Evolutionary conservation across 352 stramenopile species (phyloP), one percentile per base, ranked within the genome.

Genomic region (Globisporangium paroecandrum): DNA sequence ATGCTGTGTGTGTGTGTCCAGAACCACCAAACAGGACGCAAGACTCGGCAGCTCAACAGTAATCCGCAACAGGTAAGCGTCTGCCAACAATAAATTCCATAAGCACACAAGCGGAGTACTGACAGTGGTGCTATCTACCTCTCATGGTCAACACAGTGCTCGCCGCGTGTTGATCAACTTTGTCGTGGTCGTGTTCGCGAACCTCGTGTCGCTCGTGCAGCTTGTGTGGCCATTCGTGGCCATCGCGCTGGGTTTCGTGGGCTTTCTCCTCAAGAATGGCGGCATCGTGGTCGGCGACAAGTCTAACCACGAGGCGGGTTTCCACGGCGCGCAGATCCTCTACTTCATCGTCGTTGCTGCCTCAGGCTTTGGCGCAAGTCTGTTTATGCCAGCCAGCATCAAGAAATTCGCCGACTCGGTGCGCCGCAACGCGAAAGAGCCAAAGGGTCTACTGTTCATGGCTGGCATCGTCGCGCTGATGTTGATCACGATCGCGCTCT

Each of bases 221-320:
- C 72, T 91, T 46, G 71, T 91, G 8, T 94, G 86, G 87, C 85
- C 88, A 3, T 93, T 92, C 58, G 66, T 91, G 47, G 63, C 72
- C 3, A 71, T 93, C 27, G 77, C 93, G 12, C 61, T 66, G 2
- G 71, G 62, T 1, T 96, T 96, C 62, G 51, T 73, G 2, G 65
- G 29, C 0, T 96, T 96, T 58, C 74, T 96, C 18, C 15, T 92
- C n/a, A 65, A 58, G 32, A 96, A 96, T 68, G 85, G 88, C 13
- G 82, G 83, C 1, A 90, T 96, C 34, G 87, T 94, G 56, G 83
- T 96, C 2, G 88, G 88, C 4, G 88, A 96, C 73, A 96, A 93
- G 63, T 83, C 83, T 1, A 94, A 92, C 66, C 88, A 96, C 65
- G 84, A 93, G 66, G 77, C 80, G 13, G 76, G 79, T 2, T 84